Conservation (phyloP, 1,139 yeast genomes). For the Spathaspora sp. region DNA sequence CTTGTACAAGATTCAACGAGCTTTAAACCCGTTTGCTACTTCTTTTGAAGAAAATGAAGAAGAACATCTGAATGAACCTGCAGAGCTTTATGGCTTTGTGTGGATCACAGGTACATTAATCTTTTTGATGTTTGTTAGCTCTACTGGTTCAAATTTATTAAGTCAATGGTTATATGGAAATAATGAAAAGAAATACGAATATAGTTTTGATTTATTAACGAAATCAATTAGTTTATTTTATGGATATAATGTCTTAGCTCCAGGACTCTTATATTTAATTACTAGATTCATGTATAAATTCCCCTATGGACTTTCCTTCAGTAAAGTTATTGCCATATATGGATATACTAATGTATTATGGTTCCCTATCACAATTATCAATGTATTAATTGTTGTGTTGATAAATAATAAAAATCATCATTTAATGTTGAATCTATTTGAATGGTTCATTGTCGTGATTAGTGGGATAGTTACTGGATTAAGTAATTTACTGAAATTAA, state of each 20-base stretch:
- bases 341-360: slow-evolving; percentile 80
- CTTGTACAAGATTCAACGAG: slow-evolving; percentile 39
- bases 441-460: slow-evolving; percentile 47
- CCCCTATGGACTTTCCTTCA: slow-evolving; percentile 37
- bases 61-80: slow-evolving; percentile 34
- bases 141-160: slow-evolving; percentile 52
- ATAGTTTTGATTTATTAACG: slow-evolving; percentile 61
- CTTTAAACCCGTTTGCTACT: slow-evolving; percentile 44
- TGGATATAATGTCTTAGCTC: slow-evolving; percentile 69
- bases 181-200: slow-evolving; percentile 45
- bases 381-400: slow-evolving; percentile 47
- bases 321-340: slow-evolving; percentile 57
- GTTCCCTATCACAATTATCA: slow-evolving; percentile 72
- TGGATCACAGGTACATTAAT: slow-evolving; percentile 85
- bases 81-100: slow-evolving; percentile 78
- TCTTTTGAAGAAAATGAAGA: slow-evolving; percentile 19
- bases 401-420: slow-evolving; percentile 37
- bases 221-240: slow-evolving; percentile 67
- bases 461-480: slow-evolving; percentile 52
- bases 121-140: slow-evolving; percentile 68
- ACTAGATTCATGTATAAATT: slow-evolving; percentile 47
- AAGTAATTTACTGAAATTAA: slow-evolving; percentile 44
- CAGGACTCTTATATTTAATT: slow-evolving; percentile 50
- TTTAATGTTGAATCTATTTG: slow-evolving; percentile 33
- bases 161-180: slow-evolving; percentile 46